Evolutionary conservation across 1,139 yeast species (phyloP), one percentile per base, ranked within the genome.

Genomic region (Diutina neorugosa): DNA sequence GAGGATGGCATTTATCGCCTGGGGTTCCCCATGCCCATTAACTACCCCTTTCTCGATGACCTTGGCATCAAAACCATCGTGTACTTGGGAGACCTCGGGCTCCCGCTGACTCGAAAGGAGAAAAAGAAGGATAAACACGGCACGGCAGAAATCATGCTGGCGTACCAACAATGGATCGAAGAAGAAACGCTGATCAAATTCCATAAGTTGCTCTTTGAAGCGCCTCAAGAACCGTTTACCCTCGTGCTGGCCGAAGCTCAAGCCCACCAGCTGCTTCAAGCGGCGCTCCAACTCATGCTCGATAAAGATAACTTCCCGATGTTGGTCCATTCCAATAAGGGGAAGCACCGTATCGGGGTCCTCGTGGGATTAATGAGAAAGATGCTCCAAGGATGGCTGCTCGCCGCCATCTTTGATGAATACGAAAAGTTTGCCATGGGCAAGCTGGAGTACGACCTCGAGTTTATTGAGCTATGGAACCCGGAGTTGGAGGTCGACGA

Each of bases 281-380:
- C 71, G 25, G 89, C 95, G 0, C 70, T 91, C 53, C 76, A 80
- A 56, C 64, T 87, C 48, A 74, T 88, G 55, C 66, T 86, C 50
- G 85, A 89, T 63, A 74, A 77, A 53, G 78, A 82, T 27, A 89
- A 90, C 65, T 86, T 86, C 63, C 98, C 98, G 1, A 81, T 91
- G 40, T 72, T 93, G 55, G 79, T 93, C 16, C 98, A 93, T 65
- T 88, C 96, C 3, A 89, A 91, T 65, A 93, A 93, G 68, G 98
- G 98, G 8, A 91, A 93, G 65, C 98, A 93, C 64, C 70, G 98
- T 52, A 91, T 89, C 1, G 98, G 98, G 0, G 90, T 93, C 1
- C 73, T 90, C 50, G 94, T 90, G 18, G 98, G 97, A 0, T 76
- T 88, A 25, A 83, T 91, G 79, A 71, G 98, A 52, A 88, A 87